Base-by-base conservation (phyloP, 2,329 filamentous ascomycete species). In the Aureobasidium uvarum region DNA sequence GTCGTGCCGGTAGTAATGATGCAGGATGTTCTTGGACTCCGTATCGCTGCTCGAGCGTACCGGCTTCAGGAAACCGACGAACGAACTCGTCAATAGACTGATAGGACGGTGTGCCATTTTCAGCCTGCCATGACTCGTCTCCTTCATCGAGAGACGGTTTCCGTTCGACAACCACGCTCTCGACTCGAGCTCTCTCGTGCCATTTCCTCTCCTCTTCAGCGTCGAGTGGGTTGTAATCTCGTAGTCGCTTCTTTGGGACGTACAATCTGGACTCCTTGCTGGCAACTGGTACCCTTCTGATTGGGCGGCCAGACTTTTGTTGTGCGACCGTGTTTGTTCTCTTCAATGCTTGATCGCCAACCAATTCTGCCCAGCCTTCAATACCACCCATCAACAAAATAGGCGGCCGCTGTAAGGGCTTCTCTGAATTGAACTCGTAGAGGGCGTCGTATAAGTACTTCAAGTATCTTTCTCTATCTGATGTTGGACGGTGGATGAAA, bases 41-140 rank as follows among this genome's bases (percentile, higher is more conserved):
- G 62, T 81, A 76, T 84, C 86, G 85, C 62, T 81, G 81, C 54
- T 78, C 79, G 28, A 83, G 81, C 45, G 85, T 78, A 5, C 87
- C 82, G 20, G 90, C 82, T 8, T 92, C 87, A 0, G 93, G 92
- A 73, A 88, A 96, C 23, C 91, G 85, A 8, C 90, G 87, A 58
- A 96, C 78, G 71, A 97, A 97, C 39, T 96, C 93, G 68, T 95
- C 90, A 14, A 89, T 91, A 5, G 86, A 88, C 66, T 88, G 87
- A 50, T 89, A 83, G 71, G 89, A 89, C 7, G 72, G 79, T 68
- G 72, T 56, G 41, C 74, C 73, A 56, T 77, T 80, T 70, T 76
- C 79, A 67, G 33, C 73, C 68, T 31, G 66, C 58, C 33, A 71
- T 23, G 54, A 55, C 65, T 76, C 72, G 11, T 75, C 74, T 23